Evolutionary conservation across 129 eudicot species (phyloP).

Genomic region (Centaurea solstitialis): DNA sequence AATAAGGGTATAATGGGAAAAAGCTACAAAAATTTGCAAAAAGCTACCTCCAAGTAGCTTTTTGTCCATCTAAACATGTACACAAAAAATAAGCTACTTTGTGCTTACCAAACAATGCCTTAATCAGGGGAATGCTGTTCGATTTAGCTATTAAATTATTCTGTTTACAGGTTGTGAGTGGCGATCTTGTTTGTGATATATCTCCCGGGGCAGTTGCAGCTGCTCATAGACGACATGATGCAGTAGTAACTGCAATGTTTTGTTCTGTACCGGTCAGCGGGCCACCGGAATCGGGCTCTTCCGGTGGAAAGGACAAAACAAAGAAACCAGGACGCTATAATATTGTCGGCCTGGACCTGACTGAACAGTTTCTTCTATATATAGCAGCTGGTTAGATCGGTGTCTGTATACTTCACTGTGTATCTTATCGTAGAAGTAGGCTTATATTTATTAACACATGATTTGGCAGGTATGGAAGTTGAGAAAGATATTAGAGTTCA

Average conservation of each 20-base stretch:
- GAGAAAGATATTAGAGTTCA: conserved; percentile 81
- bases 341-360: conserved; percentile 76
- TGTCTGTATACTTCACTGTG: neutral
- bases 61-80: too few species aligned
- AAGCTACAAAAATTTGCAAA: too few species aligned
- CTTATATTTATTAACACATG: neutral
- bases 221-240: conserved; percentile 96
- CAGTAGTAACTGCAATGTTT: conserved; percentile 87
- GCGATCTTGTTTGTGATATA: conserved; percentile 89
- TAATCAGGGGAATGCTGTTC: neutral
- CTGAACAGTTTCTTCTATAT: conserved; percentile 79
- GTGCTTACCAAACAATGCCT: too few species aligned
- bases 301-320: conserved; percentile 86
- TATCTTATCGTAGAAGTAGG: conserved; percentile 1
- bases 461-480: conserved; percentile 64
- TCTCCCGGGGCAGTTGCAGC: conserved; percentile 97
- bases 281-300: conserved; percentile 72
- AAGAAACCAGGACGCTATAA: conserved; percentile 73
- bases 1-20: too few species aligned
- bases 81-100: too few species aligned
- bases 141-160: neutral
- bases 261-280: conserved; percentile 87
- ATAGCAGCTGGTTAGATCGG: conserved; percentile 77
- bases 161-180: conserved; percentile 78
- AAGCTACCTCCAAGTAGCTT: too few species aligned